phyloP scores from a whole-genome alignment of 768 basidiomycete genomes.

The Calocybe gangraenosa region DNA sequence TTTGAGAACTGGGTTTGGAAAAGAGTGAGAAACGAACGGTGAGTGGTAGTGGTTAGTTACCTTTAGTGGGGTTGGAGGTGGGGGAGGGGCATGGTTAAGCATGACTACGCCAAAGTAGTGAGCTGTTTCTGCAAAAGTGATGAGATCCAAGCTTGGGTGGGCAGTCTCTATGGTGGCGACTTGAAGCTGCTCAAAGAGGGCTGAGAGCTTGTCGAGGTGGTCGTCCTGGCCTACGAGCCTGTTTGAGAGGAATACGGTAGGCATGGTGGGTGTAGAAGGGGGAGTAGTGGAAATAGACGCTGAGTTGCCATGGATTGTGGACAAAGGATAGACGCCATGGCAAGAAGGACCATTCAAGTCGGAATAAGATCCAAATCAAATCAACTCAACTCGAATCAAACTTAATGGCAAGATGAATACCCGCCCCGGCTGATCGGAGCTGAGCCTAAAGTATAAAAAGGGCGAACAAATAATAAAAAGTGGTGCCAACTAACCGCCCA shows the following conservation, averaged over 20 bases:
- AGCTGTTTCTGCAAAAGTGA: constrained; percentile 34
- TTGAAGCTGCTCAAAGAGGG: constrained; percentile 38
- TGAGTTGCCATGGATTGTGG: too few relatives aligned
- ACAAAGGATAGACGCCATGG: too few relatives aligned
- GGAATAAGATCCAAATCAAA: too few relatives aligned
- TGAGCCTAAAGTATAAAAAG: too few relatives aligned
- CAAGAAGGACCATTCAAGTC: too few relatives aligned
- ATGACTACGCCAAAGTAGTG: constrained; percentile 39
- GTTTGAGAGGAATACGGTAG: constrained; percentile 18
- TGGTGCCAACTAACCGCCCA: constrained; percentile 1
- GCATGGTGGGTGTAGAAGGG: too few relatives aligned
- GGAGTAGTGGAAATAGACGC: too few relatives aligned
- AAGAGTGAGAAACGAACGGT: not conserved
- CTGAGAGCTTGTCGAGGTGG: constrained; percentile 27
- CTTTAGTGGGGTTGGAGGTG: not conserved
- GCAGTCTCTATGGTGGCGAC: constrained; percentile 36
- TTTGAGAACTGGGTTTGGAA: not conserved
- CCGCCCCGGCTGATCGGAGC: too few relatives aligned
- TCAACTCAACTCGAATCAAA: too few relatives aligned
- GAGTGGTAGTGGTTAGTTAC: too few relatives aligned
- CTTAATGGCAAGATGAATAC: too few relatives aligned
- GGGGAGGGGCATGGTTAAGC: constrained; percentile 4
- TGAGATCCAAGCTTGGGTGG: constrained; percentile 30
- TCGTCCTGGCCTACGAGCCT: constrained; percentile 36
- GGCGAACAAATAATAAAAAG: not conserved